Evolutionary conservation across 176 grass and related monocot species (phyloP).

Genomic region (Eremochloa ophiuroides): DNA sequence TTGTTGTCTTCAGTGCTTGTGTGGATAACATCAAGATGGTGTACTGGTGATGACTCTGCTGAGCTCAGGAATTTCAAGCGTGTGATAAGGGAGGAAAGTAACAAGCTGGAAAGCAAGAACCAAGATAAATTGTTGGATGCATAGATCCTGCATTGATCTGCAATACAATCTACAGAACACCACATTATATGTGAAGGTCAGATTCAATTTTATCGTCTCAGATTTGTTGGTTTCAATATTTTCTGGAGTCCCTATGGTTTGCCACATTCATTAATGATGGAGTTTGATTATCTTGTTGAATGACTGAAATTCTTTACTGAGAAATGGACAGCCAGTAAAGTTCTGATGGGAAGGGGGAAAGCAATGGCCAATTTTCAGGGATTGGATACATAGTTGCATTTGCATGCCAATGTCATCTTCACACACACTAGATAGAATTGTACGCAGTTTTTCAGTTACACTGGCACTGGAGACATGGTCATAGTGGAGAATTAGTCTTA

Average conservation of each 20-base stretch:
- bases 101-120: constrained; percentile 18
- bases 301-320: background rate
- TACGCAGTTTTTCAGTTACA: background rate
- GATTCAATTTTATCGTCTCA: background rate
- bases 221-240: background rate
- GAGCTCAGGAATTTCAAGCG: constrained; percentile 65
- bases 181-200: background rate
- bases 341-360: too few relatives aligned
- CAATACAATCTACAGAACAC: background rate
- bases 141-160: constrained; percentile 8
- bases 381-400: background rate
- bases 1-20: constrained; percentile 46
- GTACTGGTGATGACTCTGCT: constrained; percentile 50
- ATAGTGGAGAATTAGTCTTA: too few relatives aligned
- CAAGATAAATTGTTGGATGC: constrained; percentile 31
- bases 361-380: background rate
- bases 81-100: constrained; percentile 50
- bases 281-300: background rate
- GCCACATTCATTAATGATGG: background rate
- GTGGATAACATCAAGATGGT: constrained; percentile 66
- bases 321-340: background rate
- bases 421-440: background rate
- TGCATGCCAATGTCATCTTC: background rate
- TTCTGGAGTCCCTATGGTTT: background rate
- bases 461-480: background rate